Conservation (phyloP, 306 rosid genomes). For the Prunus campanulata region DNA sequence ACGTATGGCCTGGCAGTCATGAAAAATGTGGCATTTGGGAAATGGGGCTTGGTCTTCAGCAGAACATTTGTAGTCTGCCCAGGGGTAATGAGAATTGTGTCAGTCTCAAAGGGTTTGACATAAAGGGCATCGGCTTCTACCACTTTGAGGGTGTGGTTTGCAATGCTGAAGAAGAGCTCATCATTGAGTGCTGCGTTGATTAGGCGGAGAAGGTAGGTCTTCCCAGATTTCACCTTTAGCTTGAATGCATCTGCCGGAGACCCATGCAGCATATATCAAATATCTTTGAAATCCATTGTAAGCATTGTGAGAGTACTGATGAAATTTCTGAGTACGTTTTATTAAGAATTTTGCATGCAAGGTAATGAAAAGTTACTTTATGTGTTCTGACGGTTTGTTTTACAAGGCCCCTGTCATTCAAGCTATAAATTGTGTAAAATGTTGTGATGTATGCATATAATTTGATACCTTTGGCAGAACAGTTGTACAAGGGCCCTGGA, state of each 20-base stretch:
- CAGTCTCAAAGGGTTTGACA: slow-evolving; percentile 51
- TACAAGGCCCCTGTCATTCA: background rate
- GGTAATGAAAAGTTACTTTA: background rate
- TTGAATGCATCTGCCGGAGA: slow-evolving; percentile 45
- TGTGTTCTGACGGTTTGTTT: background rate
- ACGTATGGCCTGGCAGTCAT: slow-evolving; percentile 61
- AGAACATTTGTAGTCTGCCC: slow-evolving; percentile 71
- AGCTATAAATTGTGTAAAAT: background rate
- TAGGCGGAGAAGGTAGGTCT: slow-evolving; percentile 55
- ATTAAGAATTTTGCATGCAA: too few species aligned
- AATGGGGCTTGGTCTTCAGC: slow-evolving; percentile 46
- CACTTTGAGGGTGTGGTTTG: slow-evolving; percentile 57
- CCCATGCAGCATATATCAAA: background rate
- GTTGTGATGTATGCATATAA: background rate
- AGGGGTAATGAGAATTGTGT: slow-evolving; percentile 51
- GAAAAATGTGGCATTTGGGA: slow-evolving; percentile 56
- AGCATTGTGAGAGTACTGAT: too few species aligned
- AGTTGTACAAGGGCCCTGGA: slow-evolving; percentile 65
- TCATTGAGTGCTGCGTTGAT: slow-evolving; percentile 71
- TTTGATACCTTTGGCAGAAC: slow-evolving; percentile 62
- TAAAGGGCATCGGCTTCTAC: slow-evolving; percentile 63
- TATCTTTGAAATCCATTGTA: too few species aligned
- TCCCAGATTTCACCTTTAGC: slow-evolving; percentile 53
- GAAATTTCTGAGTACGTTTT: too few species aligned
- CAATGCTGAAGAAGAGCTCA: slow-evolving; percentile 66